Percentiles rank a stretch among this genome's conserved stretches.
Conservation (phyloP, 2,329 filamentous ascomycete genomes). For the Colletotrichum acutatum region DNA sequence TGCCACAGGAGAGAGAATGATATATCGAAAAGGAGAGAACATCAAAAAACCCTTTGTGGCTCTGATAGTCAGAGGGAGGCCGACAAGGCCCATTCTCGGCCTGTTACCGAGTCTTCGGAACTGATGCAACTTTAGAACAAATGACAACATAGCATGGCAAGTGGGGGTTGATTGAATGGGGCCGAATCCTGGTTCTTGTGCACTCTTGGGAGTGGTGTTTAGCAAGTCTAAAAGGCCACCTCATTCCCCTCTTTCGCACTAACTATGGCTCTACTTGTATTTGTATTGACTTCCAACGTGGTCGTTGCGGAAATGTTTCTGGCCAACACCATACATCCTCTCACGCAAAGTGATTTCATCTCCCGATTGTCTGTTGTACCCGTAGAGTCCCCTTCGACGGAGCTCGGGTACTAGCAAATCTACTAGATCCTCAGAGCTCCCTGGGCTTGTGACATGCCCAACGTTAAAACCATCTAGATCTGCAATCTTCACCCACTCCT, state of each 20-base stretch:
- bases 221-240: background rate
- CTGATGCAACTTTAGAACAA: background rate
- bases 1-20: background rate
- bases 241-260: background rate
- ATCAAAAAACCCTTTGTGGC: background rate
- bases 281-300: background rate
- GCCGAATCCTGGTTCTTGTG: too few species aligned
- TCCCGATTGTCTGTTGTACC: background rate
- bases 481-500: background rate
- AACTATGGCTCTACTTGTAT: background rate
- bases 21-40: background rate
- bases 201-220: background rate
- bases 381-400: background rate
- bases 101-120: background rate
- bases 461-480: background rate
- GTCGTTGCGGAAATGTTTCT: background rate
- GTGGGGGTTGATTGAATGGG: background rate
- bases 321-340: background rate
- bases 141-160: background rate
- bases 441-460: background rate
- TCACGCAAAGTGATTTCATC: background rate
- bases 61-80: background rate
- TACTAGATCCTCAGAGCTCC: background rate
- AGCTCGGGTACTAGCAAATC: background rate
- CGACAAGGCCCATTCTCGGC: background rate